Percentiles rank a stretch among this genome's conserved stretches.
These are phyloP conservation scores for Penicillium cinerascens DNA, from an alignment of 495 filamentous ascomycete genomes.

Conservation along the genomic window DNA sequence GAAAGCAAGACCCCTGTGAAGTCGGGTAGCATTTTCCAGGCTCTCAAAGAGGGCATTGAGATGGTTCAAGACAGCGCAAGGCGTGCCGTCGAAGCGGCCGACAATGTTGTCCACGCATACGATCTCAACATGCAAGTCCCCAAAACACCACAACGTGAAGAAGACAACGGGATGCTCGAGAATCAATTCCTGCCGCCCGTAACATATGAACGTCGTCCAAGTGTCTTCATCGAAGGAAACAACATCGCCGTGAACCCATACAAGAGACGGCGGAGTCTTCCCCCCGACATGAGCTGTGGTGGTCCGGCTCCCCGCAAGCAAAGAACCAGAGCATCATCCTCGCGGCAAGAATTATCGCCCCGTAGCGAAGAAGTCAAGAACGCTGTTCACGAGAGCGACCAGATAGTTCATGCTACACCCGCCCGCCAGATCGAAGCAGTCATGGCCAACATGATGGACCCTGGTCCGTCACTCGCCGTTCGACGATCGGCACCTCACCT, in stretches of 20 bases:
- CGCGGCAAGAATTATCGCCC: slow-evolving; percentile 43
- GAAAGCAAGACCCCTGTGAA: slow-evolving; percentile 50
- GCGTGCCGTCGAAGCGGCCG: slow-evolving; percentile 74
- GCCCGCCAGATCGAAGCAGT: slow-evolving; percentile 41
- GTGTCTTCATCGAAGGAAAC: slow-evolving; percentile 43
- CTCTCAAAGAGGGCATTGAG: slow-evolving; percentile 71
- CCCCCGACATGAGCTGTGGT: slow-evolving; percentile 29
- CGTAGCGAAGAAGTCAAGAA: slow-evolving; percentile 49
- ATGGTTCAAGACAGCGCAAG: slow-evolving; percentile 78
- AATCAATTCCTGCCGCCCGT: slow-evolving; percentile 15
- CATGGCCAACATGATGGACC: slow-evolving; percentile 40
- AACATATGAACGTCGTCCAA: slow-evolving; percentile 32
- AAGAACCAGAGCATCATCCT: slow-evolving; percentile 32
- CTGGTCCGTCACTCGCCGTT: slow-evolving; percentile 39
- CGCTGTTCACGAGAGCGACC: slow-evolving; percentile 49
- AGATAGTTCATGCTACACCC: slow-evolving; percentile 41
- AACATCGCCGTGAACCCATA: slow-evolving; percentile 45
- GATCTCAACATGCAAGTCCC: slow-evolving; percentile 82
- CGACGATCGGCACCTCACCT: slow-evolving; percentile 42
- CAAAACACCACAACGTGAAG: slow-evolving; percentile 49
- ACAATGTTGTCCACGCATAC: slow-evolving; percentile 85
- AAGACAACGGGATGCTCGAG: slow-evolving; percentile 32
- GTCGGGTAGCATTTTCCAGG: slow-evolving; percentile 55
- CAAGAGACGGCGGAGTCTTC: slow-evolving; percentile 49
- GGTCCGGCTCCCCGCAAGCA: slow-evolving; percentile 33